These are phyloP conservation scores for Lycium ferocissimum DNA, from an alignment of 257 asterid species.

Conservation along the genomic window DNA sequence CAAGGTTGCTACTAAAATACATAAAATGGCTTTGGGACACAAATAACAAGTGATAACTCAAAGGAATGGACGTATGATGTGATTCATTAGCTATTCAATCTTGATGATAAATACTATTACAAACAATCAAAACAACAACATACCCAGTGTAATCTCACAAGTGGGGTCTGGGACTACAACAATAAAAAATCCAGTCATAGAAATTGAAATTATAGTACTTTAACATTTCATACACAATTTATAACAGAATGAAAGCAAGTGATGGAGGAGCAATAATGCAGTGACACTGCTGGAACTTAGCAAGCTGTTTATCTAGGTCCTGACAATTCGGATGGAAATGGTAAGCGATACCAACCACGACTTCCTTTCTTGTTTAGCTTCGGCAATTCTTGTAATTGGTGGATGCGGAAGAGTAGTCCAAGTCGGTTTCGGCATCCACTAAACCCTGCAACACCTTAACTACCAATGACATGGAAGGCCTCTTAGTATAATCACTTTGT, in stretches of 20 bases:
- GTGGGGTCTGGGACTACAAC: no score
- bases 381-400: background rate
- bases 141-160: no score
- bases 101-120: background rate
- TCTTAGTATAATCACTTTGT: slow-evolving; percentile 36
- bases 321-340: slow-evolving; percentile 25
- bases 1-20: no score
- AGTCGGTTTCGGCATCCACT: slow-evolving; percentile 22
- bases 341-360: background rate
- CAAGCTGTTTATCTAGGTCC: slow-evolving; percentile 22
- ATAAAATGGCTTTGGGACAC: no score
- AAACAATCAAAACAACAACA: no score
- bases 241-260: background rate
- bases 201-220: background rate
- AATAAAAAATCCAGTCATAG: background rate
- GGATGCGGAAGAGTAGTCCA: slow-evolving; percentile 17
- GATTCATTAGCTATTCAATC: background rate
- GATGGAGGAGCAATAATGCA: background rate
- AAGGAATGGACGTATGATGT: no score
- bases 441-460: slow-evolving; percentile 40
- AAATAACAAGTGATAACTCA: no score
- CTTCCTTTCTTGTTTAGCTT: background rate
- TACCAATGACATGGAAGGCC: slow-evolving; percentile 43
- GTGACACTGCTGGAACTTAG: background rate
- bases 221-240: background rate